Percentiles rank a stretch among this genome's conserved stretches.
phyloP scores from a whole-genome alignment of 73 alveolate species.

The Halteria grandinella region DNA sequence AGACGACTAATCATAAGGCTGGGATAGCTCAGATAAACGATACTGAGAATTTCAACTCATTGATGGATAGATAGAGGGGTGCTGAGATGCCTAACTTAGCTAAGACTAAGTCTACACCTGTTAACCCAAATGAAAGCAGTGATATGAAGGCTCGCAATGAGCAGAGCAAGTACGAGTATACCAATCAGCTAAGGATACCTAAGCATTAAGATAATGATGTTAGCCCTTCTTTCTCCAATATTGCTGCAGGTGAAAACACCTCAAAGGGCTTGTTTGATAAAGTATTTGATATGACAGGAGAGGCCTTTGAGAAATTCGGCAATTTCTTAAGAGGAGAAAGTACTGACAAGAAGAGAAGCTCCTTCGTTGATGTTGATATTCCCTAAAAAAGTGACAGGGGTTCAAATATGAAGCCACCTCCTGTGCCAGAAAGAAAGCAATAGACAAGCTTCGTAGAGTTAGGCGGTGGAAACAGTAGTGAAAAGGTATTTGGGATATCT shows the following conservation, averaged over 20 bases:
- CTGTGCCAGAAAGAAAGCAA: neutral
- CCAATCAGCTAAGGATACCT: too few species aligned
- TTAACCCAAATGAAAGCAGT: too few species aligned
- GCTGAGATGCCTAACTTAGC: neutral
- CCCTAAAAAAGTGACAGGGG: constrained; percentile 13
- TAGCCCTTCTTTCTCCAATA: neutral
- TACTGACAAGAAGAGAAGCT: neutral
- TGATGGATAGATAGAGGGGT: neutral
- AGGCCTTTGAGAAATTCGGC: constrained; percentile 6
- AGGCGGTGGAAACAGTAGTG: neutral
- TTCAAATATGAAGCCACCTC: neutral
- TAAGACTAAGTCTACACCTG: neutral
- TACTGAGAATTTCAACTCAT: too few species aligned
- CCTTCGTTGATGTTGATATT: too few species aligned
- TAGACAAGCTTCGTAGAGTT: neutral
- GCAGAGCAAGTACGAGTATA: too few species aligned
- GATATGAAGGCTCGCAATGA: too few species aligned
- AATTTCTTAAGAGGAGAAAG: constrained; percentile 45
- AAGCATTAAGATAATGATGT: neutral
- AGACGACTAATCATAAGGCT: too few species aligned
- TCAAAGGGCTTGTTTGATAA: constrained; percentile 15
- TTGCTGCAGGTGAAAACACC: neutral
- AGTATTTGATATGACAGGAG: constrained; percentile 10
- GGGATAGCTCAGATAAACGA: too few species aligned
- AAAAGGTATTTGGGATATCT: neutral